phyloP scores from a whole-genome alignment of 108 stramenopile genomes.

The Discostella pseudostelligera region DNA sequence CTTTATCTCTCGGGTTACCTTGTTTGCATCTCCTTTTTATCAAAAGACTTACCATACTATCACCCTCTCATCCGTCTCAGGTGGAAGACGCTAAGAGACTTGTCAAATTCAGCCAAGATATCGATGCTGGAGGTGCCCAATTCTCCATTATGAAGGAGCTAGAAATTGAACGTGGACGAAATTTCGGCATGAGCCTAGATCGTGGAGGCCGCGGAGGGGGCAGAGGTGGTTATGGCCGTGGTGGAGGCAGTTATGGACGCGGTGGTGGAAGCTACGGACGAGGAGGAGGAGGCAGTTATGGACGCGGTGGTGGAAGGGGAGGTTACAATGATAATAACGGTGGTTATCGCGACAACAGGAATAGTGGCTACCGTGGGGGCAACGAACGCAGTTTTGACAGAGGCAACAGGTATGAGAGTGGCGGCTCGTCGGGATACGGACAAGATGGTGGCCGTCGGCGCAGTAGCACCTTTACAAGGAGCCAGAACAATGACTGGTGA shows the following conservation, averaged over 20 bases:
- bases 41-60: background rate
- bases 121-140: conserved; percentile 71
- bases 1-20: background rate
- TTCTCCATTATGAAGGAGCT: conserved; percentile 73
- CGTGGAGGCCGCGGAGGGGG: conserved; percentile 57
- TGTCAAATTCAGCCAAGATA: conserved; percentile 72
- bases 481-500: conserved; percentile 16
- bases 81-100: conserved; percentile 82
- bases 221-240: conserved; percentile 43
- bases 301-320: conserved; percentile 18
- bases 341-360: conserved; percentile 20
- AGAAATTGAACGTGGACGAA: conserved; percentile 70
- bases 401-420: conserved; percentile 22
- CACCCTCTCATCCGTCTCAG: conserved; percentile 14
- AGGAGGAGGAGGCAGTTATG: conserved; percentile 19
- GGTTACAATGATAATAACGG: background rate
- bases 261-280: conserved; percentile 19
- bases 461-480: conserved; percentile 2
- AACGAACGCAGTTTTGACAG: conserved; percentile 8
- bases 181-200: conserved; percentile 58
- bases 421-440: conserved; percentile 6
- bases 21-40: background rate
- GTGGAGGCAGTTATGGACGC: conserved; percentile 25
- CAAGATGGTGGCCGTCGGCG: conserved; percentile 15
- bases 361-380: conserved; percentile 13